Base-by-base conservation (phyloP, 2,329 filamentous ascomycete genomes). In the Corynespora cassiicola region DNA sequence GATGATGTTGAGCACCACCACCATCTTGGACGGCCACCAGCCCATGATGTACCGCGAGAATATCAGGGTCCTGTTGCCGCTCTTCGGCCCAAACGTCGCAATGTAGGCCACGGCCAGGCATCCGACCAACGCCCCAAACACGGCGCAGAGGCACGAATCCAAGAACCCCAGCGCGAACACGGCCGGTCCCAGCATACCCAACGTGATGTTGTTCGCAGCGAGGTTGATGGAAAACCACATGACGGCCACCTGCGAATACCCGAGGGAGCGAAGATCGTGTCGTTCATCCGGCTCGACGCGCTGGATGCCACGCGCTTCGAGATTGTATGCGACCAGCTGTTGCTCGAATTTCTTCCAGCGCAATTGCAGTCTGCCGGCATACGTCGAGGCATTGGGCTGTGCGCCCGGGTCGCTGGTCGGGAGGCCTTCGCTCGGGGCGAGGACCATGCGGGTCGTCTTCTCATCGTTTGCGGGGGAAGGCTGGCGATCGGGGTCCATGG, bases 151-250 rank as follows among this genome's bases (percentile, higher is more conserved):
- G 6, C 75, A 72, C 28, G 77, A 73, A 52, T 85, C 82, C 10
- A 71, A 50, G 48, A 85, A 85, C 14, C 78, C 76, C 5, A 86
- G 68, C 4, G 72, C 73, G 60, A 79, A 85, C 1, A 82, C 73
- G 2, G 75, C 73, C 1, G 81, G 79, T 0, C 81, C 82, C 12
- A 85, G 72, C 75, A 84, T 82, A 1, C 80, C 82, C n/a, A 85
- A 69, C 0, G 80, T 82, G 28, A 85, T 76, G 48, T 85, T 84
- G 63, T 84, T 83, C 17, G 81, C 78, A 2, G 79, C 78, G 7
- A 84, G 67, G 52, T 85, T 85, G 59, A 84, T 76, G 7, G 77
- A 80, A 45, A 83, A 75, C 82, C 81, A 85, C 31, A 85, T 65
- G 30, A 82, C 61, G 12, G 74, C 75, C 15, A 79, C 75, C 58